Percentiles rank a stretch among this genome's conserved stretches.
These are phyloP conservation scores for Paramecium pentaurelia DNA, from an alignment of 73 alveolate species.

Conservation along the genomic window DNA sequence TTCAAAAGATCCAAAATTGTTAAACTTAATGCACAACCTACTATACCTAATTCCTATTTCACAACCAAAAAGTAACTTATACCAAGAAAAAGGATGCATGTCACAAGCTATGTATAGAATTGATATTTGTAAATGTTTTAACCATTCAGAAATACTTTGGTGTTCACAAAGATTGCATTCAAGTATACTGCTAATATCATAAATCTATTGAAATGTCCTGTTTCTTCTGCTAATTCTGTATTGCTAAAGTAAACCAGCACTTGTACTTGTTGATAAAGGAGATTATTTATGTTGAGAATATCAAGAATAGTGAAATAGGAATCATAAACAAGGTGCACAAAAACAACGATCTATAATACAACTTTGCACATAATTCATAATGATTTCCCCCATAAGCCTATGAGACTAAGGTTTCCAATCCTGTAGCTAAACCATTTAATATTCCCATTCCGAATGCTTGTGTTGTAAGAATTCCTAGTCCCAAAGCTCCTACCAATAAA, in stretches of 20 bases:
- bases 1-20: background rate
- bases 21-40: conserved; percentile 19
- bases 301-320: background rate
- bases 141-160: background rate
- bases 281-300: background rate
- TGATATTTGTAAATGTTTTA: background rate
- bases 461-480: background rate
- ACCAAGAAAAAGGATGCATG: background rate
- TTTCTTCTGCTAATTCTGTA: background rate
- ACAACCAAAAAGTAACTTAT: background rate
- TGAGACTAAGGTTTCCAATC: conserved; percentile 1
- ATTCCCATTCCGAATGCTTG: conserved; percentile 14
- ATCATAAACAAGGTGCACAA: background rate
- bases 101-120: background rate
- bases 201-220: background rate
- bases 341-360: conserved; percentile 11
- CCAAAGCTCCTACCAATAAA: background rate
- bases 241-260: background rate
- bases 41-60: background rate
- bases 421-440: background rate
- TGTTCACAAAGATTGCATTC: background rate
- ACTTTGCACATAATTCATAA: background rate
- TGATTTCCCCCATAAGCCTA: background rate
- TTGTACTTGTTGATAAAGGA: background rate
- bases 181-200: background rate